Evolutionary conservation across 2,329 filamentous ascomycete genomes (phyloP).

Genomic region (Emergomyces africanus): DNA sequence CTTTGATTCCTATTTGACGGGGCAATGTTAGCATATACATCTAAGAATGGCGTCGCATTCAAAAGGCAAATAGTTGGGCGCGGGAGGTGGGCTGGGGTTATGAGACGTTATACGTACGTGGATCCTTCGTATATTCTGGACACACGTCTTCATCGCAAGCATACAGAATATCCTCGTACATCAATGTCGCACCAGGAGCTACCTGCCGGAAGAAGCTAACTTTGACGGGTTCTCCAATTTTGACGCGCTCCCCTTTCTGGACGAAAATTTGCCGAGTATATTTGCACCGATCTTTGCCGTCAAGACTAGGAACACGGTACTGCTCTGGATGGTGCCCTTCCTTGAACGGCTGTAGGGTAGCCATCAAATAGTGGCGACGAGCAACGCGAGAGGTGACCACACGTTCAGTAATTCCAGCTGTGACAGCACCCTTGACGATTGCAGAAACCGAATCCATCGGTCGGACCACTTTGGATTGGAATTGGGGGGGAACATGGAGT

Average conservation of each 20-base stretch:
- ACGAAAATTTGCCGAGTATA: constrained; percentile 98
- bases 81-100: no score
- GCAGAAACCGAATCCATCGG: constrained; percentile 98
- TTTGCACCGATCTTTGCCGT: constrained; percentile 97
- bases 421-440: constrained; percentile 97
- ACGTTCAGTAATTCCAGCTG: constrained; percentile 91
- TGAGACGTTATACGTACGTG: constrained; percentile 56
- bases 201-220: constrained; percentile 98
- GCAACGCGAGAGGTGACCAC: constrained; percentile 96
- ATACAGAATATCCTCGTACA: constrained; percentile 98
- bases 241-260: constrained; percentile 95
- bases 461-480: constrained; percentile 94
- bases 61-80: neutral
- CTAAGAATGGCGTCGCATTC: neutral
- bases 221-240: constrained; percentile 98
- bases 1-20: constrained; percentile 69
- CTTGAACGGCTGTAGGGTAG: constrained; percentile 95
- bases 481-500: constrained; percentile 93
- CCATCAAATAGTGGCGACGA: constrained; percentile 97
- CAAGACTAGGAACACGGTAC: constrained; percentile 90
- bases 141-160: constrained; percentile 97
- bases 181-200: constrained; percentile 87
- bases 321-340: constrained; percentile 97
- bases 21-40: constrained; percentile 8
- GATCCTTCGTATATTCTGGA: constrained; percentile 98